Base-by-base conservation (phyloP, 345 rosid species). In the Erucastrum elatum region DNA sequence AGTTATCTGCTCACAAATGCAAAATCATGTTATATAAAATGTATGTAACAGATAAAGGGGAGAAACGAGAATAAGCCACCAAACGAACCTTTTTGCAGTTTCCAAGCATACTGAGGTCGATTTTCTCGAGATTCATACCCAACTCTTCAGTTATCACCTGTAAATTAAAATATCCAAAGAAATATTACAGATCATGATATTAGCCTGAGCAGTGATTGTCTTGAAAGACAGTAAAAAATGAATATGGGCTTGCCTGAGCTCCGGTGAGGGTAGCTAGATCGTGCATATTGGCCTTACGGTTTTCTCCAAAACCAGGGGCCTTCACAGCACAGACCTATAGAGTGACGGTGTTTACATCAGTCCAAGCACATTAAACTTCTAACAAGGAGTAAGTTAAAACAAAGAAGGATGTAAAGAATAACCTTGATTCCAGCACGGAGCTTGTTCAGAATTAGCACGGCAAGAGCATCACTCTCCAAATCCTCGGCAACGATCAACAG, bases 401-500 rank as follows among this genome's bases (percentile, higher is more conserved):
- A 49, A 49, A 49, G n/a, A 53, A 29, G 0, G 1, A 61, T 27
- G 30, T 2, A 55, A 71, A 25, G 15, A n/a, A 80, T 75, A 60
- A 94, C 98, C 99, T 95, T 95, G 76, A 95, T 85, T 77, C 97
- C 98, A 77, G 98, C 99, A 21, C 99, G 98, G 70, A 93, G 97
- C 83, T 95, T 95, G 78, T 95, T 95, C 59, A 96, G 81, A 82
- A 96, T 87, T 49, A 96, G 92, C 15, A 94, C 88, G 13, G 98
- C 96, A 62, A 93, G 80, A 49, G 98, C 98, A 61, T 96, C 99
- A 3, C 98, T 95, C 68, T 95, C 99, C 51, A 95, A 78, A 88
- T 95, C 99, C 81, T 95, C 99, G 16, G 99, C 88, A 69, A 95
- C 85, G 27, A 95, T 91, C 70, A 95, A 76, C 76, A 95, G 83